Conservation (phyloP, 116 monocot species). For the Zostera marina region DNA sequence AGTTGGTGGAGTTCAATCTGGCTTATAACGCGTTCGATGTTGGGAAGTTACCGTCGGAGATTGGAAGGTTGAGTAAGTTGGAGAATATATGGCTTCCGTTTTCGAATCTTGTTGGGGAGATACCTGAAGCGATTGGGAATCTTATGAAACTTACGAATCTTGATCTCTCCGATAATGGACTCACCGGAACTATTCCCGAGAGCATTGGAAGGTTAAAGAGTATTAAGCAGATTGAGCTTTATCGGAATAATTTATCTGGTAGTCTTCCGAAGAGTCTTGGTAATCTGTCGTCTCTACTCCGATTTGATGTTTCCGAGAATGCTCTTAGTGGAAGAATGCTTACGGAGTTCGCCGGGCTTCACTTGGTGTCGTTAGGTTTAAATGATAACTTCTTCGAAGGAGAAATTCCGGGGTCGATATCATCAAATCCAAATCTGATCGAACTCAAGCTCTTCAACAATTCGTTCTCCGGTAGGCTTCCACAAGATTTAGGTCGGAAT, state of each 20-base stretch:
- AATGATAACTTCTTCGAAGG: slow-evolving; percentile 41
- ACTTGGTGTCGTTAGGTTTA: slow-evolving; percentile 17
- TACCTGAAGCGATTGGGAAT: slow-evolving; percentile 32
- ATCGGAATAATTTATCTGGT: slow-evolving; percentile 23
- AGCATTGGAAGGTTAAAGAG: slow-evolving; percentile 24
- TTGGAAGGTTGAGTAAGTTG: slow-evolving; percentile 22
- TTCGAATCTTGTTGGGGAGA: slow-evolving; percentile 24
- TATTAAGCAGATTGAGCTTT: slow-evolving; percentile 32
- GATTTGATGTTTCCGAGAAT: slow-evolving; percentile 42
- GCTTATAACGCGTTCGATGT: slow-evolving; percentile 17
- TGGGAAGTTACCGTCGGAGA: slow-evolving; percentile 13
- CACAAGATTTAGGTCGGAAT: slow-evolving; percentile 23
- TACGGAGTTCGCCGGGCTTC: slow-evolving; percentile 17
- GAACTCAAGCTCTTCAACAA: slow-evolving; percentile 48
- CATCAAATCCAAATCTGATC: slow-evolving; percentile 18
- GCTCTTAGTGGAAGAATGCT: slow-evolving; percentile 30
- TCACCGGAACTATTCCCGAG: slow-evolving; percentile 28
- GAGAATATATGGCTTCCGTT: slow-evolving; percentile 24
- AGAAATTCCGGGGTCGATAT: slow-evolving; percentile 20
- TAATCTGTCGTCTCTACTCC: slow-evolving; percentile 15
- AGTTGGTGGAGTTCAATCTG: slow-evolving; percentile 16
- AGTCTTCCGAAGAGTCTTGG: slow-evolving; percentile 32
- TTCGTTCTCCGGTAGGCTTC: slow-evolving; percentile 24
- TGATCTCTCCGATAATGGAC: slow-evolving; percentile 29
- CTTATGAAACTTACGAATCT: slow-evolving; percentile 27